Evolutionary conservation across 2,329 filamentous ascomycete species (phyloP).

Genomic region (Cordyceps farinosa): DNA sequence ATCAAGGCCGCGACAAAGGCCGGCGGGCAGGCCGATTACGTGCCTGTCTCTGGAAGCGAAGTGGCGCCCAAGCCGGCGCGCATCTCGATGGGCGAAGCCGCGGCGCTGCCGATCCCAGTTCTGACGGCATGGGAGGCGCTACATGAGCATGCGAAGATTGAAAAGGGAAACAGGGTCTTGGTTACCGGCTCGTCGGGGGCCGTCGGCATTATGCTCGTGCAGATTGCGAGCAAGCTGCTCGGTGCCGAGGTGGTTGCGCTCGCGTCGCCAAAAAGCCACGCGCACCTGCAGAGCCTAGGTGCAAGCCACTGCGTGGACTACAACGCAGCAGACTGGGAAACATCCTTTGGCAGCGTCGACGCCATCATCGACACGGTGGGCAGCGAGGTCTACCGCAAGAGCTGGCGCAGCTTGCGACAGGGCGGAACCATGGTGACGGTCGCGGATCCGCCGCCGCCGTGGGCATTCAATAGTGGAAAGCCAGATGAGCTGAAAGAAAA

Average conservation of each 20-base stretch:
- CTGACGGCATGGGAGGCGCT: slow-evolving; percentile 31
- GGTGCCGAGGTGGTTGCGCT: slow-evolving; percentile 28
- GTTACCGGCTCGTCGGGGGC: slow-evolving; percentile 32
- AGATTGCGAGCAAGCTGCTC: slow-evolving; percentile 25
- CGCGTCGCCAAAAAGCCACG: slow-evolving; percentile 24
- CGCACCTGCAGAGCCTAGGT: slow-evolving; percentile 22
- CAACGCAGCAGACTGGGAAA: slow-evolving; percentile 23
- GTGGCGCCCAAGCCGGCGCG: slow-evolving; percentile 24
- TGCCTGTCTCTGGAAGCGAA: slow-evolving; percentile 20
- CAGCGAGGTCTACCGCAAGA: slow-evolving; percentile 25
- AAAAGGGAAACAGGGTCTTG: slow-evolving; percentile 23
- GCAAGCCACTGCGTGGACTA: slow-evolving; percentile 29
- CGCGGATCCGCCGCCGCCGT: slow-evolving; percentile 31
- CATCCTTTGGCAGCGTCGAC: slow-evolving; percentile 24
- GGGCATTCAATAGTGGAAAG: slow-evolving; percentile 27
- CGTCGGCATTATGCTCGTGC: slow-evolving; percentile 29
- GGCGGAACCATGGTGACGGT: slow-evolving; percentile 34
- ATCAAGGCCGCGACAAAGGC: slow-evolving; percentile 22
- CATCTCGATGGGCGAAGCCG: slow-evolving; percentile 26
- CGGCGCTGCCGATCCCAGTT: slow-evolving; percentile 31
- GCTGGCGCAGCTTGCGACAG: slow-evolving; percentile 30
- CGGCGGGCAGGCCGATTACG: slow-evolving; percentile 31
- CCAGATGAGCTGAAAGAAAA: slow-evolving; percentile 21
- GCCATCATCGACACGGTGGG: slow-evolving; percentile 33
- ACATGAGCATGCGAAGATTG: slow-evolving; percentile 21